These are phyloP conservation scores for Lasiodiplodia citricola DNA, from an alignment of 2,329 filamentous ascomycete genomes.

Conservation along the genomic window DNA sequence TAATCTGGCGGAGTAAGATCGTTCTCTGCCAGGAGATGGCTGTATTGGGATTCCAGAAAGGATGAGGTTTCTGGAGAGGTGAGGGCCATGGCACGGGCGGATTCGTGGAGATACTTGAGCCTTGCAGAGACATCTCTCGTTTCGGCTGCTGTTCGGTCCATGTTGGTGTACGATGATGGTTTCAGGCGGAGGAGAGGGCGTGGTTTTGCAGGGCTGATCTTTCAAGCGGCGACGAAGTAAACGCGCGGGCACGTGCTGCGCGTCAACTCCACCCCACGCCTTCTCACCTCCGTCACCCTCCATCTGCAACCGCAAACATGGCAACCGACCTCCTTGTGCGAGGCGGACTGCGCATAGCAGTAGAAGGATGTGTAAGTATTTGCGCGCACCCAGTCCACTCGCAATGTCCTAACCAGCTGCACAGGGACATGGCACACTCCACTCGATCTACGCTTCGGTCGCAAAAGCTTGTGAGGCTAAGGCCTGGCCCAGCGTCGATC, in stretches of 20 bases:
- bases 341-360: conserved; percentile 68
- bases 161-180: background rate
- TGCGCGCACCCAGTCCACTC: background rate
- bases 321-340: background rate
- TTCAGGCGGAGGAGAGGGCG: background rate
- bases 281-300: background rate
- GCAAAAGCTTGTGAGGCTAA: conserved; percentile 70
- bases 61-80: conserved; percentile 42
- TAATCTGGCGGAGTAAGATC: conserved; percentile 34
- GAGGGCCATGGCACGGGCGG: conserved; percentile 39
- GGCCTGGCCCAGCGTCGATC: conserved; percentile 77
- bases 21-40: conserved; percentile 34
- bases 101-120: conserved; percentile 41
- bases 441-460: conserved; percentile 88
- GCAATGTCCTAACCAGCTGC: background rate
- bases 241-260: conserved; percentile 11
- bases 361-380: conserved; percentile 80
- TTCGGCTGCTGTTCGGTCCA: conserved; percentile 5
- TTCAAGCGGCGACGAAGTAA: background rate
- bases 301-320: background rate
- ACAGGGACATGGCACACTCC: conserved; percentile 87
- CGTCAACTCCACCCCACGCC: background rate
- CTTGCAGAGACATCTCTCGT: conserved; percentile 28
- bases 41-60: conserved; percentile 37
- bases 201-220: background rate